Conservation (phyloP, 2,329 filamentous ascomycete genomes). For the Beauveria sp. region DNA sequence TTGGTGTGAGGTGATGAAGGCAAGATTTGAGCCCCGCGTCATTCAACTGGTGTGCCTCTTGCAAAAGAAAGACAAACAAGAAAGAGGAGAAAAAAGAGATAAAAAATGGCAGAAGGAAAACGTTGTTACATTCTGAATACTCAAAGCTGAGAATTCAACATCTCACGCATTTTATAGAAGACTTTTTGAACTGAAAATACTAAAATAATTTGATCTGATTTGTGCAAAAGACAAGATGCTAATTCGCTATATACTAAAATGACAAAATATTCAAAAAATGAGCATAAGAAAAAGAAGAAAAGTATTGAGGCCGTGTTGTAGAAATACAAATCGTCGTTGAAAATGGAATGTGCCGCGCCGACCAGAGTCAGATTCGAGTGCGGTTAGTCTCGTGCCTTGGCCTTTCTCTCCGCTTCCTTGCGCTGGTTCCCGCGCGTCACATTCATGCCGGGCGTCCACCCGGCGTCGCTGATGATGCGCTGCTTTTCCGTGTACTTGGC, state of each 20-base stretch:
- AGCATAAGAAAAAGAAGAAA: too few species aligned
- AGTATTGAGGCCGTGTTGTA: not conserved
- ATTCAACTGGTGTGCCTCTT: slow-evolving; percentile 13
- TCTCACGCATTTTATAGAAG: not conserved
- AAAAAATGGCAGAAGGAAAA: not conserved
- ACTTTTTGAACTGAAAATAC: not conserved
- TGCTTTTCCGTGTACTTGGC: slow-evolving; percentile 40
- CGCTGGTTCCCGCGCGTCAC: slow-evolving; percentile 27
- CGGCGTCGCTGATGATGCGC: slow-evolving; percentile 9
- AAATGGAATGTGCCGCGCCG: not conserved
- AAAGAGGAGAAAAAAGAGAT: not conserved
- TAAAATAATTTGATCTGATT: not conserved
- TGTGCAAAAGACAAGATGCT: not conserved
- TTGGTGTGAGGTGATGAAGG: not conserved
- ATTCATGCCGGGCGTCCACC: slow-evolving; percentile 17
- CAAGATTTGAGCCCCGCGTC: not conserved
- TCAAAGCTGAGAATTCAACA: slow-evolving; percentile 1
- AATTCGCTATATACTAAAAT: not conserved
- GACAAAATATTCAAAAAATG: not conserved
- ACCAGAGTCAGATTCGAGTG: not conserved
- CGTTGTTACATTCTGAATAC: not conserved
- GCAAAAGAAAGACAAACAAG: not conserved
- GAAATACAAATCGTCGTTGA: not conserved
- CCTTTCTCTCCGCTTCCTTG: slow-evolving; percentile 28
- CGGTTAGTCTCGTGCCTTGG: slow-evolving; percentile 2